A percentile compares a stretch with the other conserved stretches of the same genome.
Conservation (phyloP, 139 green algal species). For the Picocystis salinarum region DNA sequence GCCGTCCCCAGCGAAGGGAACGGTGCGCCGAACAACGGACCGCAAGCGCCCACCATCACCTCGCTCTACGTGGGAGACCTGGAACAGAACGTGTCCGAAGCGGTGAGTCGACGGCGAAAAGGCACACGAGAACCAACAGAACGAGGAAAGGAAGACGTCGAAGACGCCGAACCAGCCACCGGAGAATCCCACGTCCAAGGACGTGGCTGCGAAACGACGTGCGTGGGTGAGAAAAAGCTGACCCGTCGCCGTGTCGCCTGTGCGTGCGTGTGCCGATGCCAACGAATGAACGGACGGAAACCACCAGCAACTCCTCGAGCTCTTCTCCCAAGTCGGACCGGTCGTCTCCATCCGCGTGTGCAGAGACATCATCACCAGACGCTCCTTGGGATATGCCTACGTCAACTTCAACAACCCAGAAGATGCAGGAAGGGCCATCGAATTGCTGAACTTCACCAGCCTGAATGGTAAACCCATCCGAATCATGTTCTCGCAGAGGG, state of each 20-base stretch:
- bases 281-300: no score
- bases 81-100: conserved; percentile 69
- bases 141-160: no score
- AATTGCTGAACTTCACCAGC: conserved; percentile 72
- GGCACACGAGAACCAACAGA: no score
- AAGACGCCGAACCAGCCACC: no score
- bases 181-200: no score
- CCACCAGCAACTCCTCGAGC: conserved; percentile 30
- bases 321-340: conserved; percentile 58
- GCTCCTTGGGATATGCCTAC: conserved; percentile 85
- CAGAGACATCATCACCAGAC: conserved; percentile 73
- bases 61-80: conserved; percentile 86
- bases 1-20: background rate
- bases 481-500: conserved; percentile 83
- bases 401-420: conserved; percentile 81
- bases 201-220: no score
- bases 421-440: conserved; percentile 60
- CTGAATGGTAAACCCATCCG: conserved; percentile 73
- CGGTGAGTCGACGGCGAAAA: no score
- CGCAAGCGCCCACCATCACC: no score
- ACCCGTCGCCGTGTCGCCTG: no score
- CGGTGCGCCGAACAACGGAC: background rate
- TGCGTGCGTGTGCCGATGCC: no score
- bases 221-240: no score
- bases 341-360: conserved; percentile 81